A percentile compares a stretch with the other conserved stretches of the same genome.
Conservation (phyloP, 257 asterid genomes). For the Jasminum sambac region DNA sequence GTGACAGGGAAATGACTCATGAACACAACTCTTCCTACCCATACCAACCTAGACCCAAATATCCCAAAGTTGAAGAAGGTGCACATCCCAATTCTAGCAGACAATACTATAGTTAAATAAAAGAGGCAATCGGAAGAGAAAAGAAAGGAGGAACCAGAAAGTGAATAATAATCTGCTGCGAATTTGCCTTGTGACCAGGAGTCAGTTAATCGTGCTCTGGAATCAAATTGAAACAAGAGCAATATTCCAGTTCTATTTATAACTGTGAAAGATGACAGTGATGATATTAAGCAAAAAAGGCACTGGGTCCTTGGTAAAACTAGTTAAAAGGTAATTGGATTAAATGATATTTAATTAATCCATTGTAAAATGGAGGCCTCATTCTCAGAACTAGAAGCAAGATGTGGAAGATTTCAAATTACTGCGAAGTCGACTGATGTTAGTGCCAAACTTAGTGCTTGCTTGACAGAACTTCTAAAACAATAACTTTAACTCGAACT, state of each 20-base stretch:
- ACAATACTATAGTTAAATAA: not conserved
- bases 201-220: conserved; percentile 1
- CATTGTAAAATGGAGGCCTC: not conserved
- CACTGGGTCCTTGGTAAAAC: not conserved
- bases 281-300: not conserved
- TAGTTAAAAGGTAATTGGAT: not conserved
- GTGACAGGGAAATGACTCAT: not conserved
- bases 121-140: not conserved
- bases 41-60: not conserved
- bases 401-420: conserved; percentile 1
- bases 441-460: not conserved
- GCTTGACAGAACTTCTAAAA: too few relatives aligned
- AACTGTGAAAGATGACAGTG: not conserved
- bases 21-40: not conserved
- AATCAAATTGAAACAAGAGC: not conserved
- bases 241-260: not conserved
- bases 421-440: not conserved
- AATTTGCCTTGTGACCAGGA: not conserved
- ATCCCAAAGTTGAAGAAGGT: conserved; percentile 7
- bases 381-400: conserved; percentile 4
- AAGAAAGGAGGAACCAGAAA: not conserved
- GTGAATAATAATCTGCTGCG: not conserved
- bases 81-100: not conserved
- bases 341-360: not conserved
- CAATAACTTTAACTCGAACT: too few relatives aligned